A percentile compares a stretch with the other conserved stretches of the same genome.
Conservation (phyloP, 768 basidiomycete species). For the Pleurotus tuoliensis region DNA sequence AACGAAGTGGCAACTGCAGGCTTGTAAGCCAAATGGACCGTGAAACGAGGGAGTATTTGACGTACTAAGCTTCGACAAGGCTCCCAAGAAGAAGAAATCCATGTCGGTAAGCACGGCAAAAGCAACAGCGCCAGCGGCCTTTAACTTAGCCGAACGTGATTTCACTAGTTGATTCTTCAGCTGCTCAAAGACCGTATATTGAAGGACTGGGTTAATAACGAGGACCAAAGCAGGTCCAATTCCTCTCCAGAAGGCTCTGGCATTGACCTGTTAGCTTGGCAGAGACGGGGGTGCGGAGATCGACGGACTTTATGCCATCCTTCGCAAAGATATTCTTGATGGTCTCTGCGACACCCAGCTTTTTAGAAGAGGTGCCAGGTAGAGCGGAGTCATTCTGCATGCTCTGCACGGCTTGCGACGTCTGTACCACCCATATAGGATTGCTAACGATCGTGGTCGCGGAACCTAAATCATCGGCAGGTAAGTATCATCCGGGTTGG, state of each 20-base stretch:
- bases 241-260: constrained; percentile 38
- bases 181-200: background rate
- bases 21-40: background rate
- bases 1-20: constrained; percentile 30
- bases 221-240: constrained; percentile 76
- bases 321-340: constrained; percentile 72
- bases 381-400: constrained; percentile 31
- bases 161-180: background rate
- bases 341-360: constrained; percentile 78
- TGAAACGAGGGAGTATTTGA: constrained; percentile 2
- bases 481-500: constrained; percentile 1
- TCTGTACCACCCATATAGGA: constrained; percentile 97
- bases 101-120: constrained; percentile 65
- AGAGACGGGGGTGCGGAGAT: constrained; percentile 18
- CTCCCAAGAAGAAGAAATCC: constrained; percentile 95
- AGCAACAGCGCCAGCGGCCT: constrained; percentile 21
- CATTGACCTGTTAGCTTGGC: background rate
- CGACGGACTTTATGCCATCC: constrained; percentile 73
- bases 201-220: constrained; percentile 77
- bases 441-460: constrained; percentile 88
- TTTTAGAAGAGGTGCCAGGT: background rate
- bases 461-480: constrained; percentile 50
- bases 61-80: constrained; percentile 83
- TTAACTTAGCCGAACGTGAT: background rate
- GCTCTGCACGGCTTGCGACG: constrained; percentile 74